Evolutionary conservation across 257 asterid genomes (phyloP).

Genomic region (Oldenlandia corymbosa): DNA sequence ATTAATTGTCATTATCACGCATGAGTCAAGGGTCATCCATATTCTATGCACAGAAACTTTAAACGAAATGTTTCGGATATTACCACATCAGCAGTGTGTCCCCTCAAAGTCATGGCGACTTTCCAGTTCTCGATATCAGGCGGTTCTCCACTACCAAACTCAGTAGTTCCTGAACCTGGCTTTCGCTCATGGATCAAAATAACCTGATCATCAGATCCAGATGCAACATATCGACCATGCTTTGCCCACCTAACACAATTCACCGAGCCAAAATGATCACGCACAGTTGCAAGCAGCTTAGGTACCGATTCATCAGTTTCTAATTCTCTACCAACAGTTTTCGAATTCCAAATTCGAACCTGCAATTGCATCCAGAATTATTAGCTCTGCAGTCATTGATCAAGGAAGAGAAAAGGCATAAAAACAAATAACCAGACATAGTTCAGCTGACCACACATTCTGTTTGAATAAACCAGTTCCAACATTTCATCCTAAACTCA

Average conservation of each 20-base stretch:
- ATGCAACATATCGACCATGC: slow-evolving; percentile 89
- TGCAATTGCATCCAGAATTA: slow-evolving; percentile 27
- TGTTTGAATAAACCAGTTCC: background rate
- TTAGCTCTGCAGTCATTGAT: slow-evolving; percentile 1
- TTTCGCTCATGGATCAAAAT: slow-evolving; percentile 92
- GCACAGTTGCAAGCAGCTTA: slow-evolving; percentile 80
- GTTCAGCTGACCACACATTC: background rate
- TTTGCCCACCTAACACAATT: slow-evolving; percentile 99
- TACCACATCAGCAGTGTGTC: slow-evolving; percentile 99
- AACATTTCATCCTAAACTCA: background rate
- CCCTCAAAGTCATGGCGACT: slow-evolving; percentile 87
- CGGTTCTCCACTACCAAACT: slow-evolving; percentile 97
- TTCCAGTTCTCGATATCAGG: slow-evolving; percentile 99
- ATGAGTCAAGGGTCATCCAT: background rate
- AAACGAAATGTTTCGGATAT: slow-evolving; percentile 15
- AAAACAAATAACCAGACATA: background rate
- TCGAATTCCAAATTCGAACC: slow-evolving; percentile 99
- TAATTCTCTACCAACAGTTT: slow-evolving; percentile 60
- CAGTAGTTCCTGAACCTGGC: slow-evolving; percentile 94
- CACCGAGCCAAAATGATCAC: slow-evolving; percentile 97
- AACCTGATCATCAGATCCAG: slow-evolving; percentile 98
- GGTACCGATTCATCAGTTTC: slow-evolving; percentile 52
- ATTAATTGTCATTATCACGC: background rate
- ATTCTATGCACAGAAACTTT: background rate
- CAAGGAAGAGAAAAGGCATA: background rate